Conservation (phyloP, 306 rosid species). For the Hippophae gyantsensis region DNA sequence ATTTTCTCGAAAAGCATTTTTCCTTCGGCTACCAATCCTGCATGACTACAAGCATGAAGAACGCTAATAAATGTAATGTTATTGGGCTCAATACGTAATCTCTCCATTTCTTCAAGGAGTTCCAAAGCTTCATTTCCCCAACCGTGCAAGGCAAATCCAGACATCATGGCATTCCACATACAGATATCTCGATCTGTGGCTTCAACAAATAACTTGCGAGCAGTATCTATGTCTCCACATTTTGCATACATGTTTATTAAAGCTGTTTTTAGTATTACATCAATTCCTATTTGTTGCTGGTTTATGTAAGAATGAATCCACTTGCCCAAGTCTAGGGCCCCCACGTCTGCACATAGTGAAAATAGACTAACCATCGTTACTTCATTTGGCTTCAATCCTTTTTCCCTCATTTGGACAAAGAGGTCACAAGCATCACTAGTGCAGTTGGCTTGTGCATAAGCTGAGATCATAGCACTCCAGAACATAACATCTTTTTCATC, state of each 20-base stretch:
- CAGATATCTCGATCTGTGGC: slow-evolving; percentile 24
- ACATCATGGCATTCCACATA: slow-evolving; percentile 66
- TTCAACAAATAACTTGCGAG: slow-evolving; percentile 27
- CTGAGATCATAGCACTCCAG: slow-evolving; percentile 57
- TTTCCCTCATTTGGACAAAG: slow-evolving; percentile 33
- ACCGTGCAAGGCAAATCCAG: slow-evolving; percentile 65
- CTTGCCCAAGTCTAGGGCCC: slow-evolving; percentile 58
- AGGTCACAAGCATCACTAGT: slow-evolving; percentile 32
- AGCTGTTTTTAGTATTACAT: slow-evolving; percentile 37
- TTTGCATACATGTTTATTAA: slow-evolving; percentile 63
- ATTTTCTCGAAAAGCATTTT: slow-evolving; percentile 37
- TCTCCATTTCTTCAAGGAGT: slow-evolving; percentile 42
- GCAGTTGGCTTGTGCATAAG: slow-evolving; percentile 32
- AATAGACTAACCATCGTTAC: slow-evolving; percentile 47
- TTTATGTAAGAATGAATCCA: slow-evolving; percentile 59
- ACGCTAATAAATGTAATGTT: slow-evolving; percentile 42
- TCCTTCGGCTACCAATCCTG: slow-evolving; percentile 50
- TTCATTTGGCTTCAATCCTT: slow-evolving; percentile 41
- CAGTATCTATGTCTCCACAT: slow-evolving; percentile 52
- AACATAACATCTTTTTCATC: slow-evolving; percentile 36
- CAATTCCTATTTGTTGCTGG: slow-evolving; percentile 34
- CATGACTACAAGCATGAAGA: slow-evolving; percentile 66
- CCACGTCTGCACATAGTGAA: slow-evolving; percentile 38
- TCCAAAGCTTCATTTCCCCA: slow-evolving; percentile 42
- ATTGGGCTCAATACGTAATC: slow-evolving; percentile 32